Evolutionary conservation across 768 basidiomycete species (phyloP), one percentile per base, ranked within the genome.

Genomic region (Amanita thiersii): DNA sequence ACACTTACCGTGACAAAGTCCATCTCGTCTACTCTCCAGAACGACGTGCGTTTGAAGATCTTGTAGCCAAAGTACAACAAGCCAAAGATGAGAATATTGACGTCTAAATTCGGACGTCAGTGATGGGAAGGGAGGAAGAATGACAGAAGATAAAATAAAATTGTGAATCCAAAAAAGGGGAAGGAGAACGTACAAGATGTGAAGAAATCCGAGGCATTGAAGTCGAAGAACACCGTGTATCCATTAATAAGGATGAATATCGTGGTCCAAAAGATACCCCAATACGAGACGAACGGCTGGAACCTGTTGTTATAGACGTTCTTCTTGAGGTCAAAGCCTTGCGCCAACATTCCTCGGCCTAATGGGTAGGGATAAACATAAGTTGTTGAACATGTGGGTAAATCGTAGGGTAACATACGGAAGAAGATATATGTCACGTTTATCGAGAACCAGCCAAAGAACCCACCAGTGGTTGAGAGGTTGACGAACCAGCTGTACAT

Each of bases 361-460:
- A 61, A 10, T 42, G 26, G 37, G 26, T 31, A 28, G 17, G 15
- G 32, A 17, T 45, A 26, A 30, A 18, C 45, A 10, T 37, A 21
- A 39, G 12, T 15, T 8, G 17, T 6, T n/a, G n/a, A n/a, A n/a
- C n/a, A 37, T 19, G 8, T 33, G 34, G 20, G 12, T 6, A 25
- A 29, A 10, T 15, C 9, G n/a, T 6, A 38, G 19, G 77, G 20
- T 23, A 34, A 65, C 79, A 48, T 47, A 78, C 80, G 73, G 68
- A 82, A 88, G 59, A 63, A 75, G 40, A 85, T 52, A 62, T 82
- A 90, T 11, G 85, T 85, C 20, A 84, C 43, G 56, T 81, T 81
- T 57, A 85, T 77, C 25, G 72, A 56, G 46, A 69, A 66, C 83
- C 84, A 86, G 35, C 72, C 64, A 50, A 80, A 67, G 63, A 85